phyloP scores from a whole-genome alignment of 352 stramenopile species.

The Phytophthora capsici region DNA sequence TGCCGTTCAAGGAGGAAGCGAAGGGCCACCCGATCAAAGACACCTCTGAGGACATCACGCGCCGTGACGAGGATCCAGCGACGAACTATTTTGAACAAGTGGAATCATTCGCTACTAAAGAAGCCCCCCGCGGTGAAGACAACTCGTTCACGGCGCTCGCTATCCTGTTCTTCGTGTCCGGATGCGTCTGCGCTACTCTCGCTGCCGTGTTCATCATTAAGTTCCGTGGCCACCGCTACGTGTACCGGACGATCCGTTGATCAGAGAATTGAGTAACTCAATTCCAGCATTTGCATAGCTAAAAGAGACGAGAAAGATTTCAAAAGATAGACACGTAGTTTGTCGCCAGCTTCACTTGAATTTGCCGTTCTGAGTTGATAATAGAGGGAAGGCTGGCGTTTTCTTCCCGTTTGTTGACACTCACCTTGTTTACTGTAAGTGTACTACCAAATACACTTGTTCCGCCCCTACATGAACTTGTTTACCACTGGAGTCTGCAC shows the following conservation, averaged over 20 bases:
- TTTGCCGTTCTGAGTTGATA: background rate
- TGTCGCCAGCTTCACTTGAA: background rate
- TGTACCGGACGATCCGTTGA: conserved; percentile 70
- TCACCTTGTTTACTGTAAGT: too few relatives aligned
- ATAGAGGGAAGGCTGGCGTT: too few relatives aligned
- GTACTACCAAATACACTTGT: too few relatives aligned
- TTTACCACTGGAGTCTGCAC: conserved; percentile 13
- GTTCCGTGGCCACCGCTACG: conserved; percentile 56
- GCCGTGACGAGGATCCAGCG: conserved; percentile 34
- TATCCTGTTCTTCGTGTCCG: conserved; percentile 65
- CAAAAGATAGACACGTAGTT: conserved; percentile 14
- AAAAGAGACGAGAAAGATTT: too few relatives aligned
- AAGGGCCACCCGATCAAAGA: conserved; percentile 92
- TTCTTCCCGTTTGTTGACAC: too few relatives aligned
- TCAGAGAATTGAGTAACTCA: background rate
- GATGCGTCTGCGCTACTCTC: conserved; percentile 55
- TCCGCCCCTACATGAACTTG: conserved; percentile 8
- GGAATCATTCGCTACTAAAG: conserved; percentile 16
- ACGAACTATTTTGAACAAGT: conserved; percentile 22
- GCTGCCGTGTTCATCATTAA: conserved; percentile 50
- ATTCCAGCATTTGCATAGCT: background rate
- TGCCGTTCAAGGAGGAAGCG: conserved; percentile 67
- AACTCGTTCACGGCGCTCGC: conserved; percentile 40
- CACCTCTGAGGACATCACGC: conserved; percentile 81
- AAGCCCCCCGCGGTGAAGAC: conserved; percentile 8